A percentile compares a stretch with the other conserved stretches of the same genome.
Evolutionary conservation across 768 basidiomycete species (phyloP).

Genomic region (Mycena capillaripes): DNA sequence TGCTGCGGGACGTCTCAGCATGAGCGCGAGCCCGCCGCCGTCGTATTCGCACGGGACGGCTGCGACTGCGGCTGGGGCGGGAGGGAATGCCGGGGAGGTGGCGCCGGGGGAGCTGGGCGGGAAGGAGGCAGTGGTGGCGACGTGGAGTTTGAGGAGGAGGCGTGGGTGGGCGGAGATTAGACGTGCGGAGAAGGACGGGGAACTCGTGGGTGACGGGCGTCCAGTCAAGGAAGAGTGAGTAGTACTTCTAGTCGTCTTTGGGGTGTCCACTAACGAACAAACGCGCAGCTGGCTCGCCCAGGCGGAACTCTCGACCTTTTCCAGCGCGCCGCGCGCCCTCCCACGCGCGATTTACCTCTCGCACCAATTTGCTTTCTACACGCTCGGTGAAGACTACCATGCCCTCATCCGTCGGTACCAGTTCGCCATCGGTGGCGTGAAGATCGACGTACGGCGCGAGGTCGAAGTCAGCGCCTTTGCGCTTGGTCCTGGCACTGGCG

Average conservation of each 20-base stretch:
- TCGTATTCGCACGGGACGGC: constrained; percentile 53
- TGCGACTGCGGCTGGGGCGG: constrained; percentile 23
- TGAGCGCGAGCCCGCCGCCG: constrained; percentile 69
- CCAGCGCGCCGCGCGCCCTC: constrained; percentile 68
- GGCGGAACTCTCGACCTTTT: constrained; percentile 86
- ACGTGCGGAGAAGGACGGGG: constrained; percentile 41
- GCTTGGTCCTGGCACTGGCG: neutral
- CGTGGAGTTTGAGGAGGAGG: constrained; percentile 73
- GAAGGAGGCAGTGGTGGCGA: constrained; percentile 60
- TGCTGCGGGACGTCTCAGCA: too few relatives aligned
- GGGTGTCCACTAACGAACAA: constrained; percentile 25
- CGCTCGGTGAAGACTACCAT: constrained; percentile 83
- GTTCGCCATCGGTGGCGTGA: constrained; percentile 70
- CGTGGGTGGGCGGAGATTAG: constrained; percentile 69
- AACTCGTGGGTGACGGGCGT: neutral
- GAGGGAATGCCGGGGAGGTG: neutral
- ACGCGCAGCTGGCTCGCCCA: constrained; percentile 74
- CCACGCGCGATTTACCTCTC: constrained; percentile 86
- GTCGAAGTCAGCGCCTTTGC: constrained; percentile 74
- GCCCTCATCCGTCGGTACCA: constrained; percentile 76
- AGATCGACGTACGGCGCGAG: too few relatives aligned
- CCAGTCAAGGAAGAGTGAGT: constrained; percentile 52
- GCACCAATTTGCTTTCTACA: constrained; percentile 74
- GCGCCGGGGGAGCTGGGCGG: constrained; percentile 50
- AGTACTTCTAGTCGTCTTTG: neutral